Evolutionary conservation across 352 stramenopile genomes (phyloP).

Genomic region (Globisporangium cederbergense): DNA sequence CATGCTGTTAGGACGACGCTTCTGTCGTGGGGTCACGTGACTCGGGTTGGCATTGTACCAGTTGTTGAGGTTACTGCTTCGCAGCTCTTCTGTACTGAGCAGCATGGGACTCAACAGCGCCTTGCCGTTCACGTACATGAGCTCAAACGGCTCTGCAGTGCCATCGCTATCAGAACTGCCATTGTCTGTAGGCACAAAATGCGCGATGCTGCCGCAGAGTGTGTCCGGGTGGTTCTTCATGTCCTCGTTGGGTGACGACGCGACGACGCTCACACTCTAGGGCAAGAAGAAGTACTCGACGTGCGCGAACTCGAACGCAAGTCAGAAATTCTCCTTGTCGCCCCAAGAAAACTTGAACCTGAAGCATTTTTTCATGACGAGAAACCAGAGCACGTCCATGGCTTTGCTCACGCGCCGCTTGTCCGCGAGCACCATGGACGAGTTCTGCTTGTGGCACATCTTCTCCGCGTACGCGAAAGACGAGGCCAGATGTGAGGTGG

Average conservation of each 20-base stretch:
- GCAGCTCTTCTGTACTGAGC: conserved; percentile 19
- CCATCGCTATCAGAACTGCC: neutral
- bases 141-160: neutral
- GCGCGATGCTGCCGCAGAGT: conserved; percentile 51
- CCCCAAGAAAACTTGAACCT: conserved; percentile 49
- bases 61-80: conserved; percentile 25
- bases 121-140: conserved; percentile 25
- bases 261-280: conserved; percentile 42
- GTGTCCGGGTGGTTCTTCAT: conserved; percentile 42
- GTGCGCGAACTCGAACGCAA: conserved; percentile 49
- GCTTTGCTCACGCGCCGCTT: conserved; percentile 34
- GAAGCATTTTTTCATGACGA: conserved; percentile 43
- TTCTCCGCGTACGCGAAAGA: conserved; percentile 41
- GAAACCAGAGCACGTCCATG: conserved; percentile 36
- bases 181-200: conserved; percentile 38
- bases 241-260: conserved; percentile 45
- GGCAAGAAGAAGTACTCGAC: conserved; percentile 56
- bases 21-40: conserved; percentile 46
- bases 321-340: conserved; percentile 70
- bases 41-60: conserved; percentile 47
- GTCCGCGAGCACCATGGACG: conserved; percentile 52
- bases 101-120: conserved; percentile 31
- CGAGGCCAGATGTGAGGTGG: conserved; percentile 36
- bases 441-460: conserved; percentile 60
- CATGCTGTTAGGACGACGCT: conserved; percentile 17